Conservation (phyloP, 2,329 filamentous ascomycete genomes). For the Amauroascus verrucosus region DNA sequence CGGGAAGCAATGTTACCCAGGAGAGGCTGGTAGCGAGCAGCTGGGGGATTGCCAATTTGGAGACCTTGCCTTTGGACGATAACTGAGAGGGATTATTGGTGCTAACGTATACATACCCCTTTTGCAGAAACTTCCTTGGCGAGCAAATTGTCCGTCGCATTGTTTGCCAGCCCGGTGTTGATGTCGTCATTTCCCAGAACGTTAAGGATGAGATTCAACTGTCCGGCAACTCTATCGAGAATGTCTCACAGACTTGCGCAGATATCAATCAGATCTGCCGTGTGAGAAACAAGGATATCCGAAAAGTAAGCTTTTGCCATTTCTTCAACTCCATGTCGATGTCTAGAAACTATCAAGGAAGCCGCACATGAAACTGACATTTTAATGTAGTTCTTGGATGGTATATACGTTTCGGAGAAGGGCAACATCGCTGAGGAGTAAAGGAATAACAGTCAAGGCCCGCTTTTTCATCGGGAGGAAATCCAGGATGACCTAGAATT, state of each 20-base stretch:
- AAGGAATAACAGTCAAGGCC: background rate
- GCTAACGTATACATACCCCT: background rate
- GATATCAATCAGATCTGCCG: conserved; percentile 99
- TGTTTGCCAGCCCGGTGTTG: conserved; percentile 78
- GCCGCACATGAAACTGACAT: background rate
- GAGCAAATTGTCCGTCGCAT: conserved; percentile 98
- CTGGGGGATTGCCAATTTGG: background rate
- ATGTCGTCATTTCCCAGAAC: conserved; percentile 78
- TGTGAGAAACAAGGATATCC: conserved; percentile 99
- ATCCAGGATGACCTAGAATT: conserved; percentile 7
- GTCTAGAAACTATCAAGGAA: background rate
- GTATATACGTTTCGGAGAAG: conserved; percentile 99
- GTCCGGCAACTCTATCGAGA: conserved; percentile 88
- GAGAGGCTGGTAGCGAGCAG: background rate
- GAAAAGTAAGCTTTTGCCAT: conserved; percentile 60
- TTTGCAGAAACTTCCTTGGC: conserved; percentile 82
- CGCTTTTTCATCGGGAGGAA: conserved; percentile 5
- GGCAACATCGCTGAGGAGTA: conserved; percentile 63
- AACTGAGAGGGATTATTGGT: background rate
- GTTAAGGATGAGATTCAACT: conserved; percentile 97
- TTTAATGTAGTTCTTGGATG: conserved; percentile 81
- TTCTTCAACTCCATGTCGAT: background rate
- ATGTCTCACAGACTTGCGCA: conserved; percentile 93
- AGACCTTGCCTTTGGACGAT: too few species aligned
- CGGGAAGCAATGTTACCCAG: too few species aligned